These are phyloP conservation scores for Aeschynomene evenia DNA, from an alignment of 306 rosid species.

Conservation along the genomic window DNA sequence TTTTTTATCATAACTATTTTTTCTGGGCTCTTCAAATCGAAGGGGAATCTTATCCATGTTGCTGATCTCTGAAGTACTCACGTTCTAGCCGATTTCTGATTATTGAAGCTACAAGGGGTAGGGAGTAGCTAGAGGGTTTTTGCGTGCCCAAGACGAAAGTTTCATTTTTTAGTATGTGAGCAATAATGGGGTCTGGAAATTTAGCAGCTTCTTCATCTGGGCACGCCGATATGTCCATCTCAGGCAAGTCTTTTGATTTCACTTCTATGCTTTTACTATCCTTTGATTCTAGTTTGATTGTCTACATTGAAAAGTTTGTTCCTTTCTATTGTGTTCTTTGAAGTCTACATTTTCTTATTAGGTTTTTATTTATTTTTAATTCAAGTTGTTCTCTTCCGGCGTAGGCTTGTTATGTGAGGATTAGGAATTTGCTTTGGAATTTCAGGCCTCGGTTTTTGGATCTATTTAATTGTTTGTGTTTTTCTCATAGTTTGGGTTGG, in stretches of 20 bases:
- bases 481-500: slow-evolving; percentile 1
- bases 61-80: not conserved
- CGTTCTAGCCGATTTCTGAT: not conserved
- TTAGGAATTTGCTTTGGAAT: not conserved
- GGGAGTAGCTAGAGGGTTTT: not conserved
- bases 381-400: not conserved
- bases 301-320: not conserved
- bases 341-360: not conserved
- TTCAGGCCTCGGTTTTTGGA: slow-evolving; percentile 4
- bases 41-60: not conserved
- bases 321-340: not conserved
- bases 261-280: not conserved
- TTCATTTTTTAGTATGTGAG: slow-evolving; percentile 30
- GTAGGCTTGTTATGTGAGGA: not conserved
- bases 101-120: not conserved
- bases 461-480: slow-evolving; percentile 16
- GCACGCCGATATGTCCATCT: slow-evolving; percentile 29
- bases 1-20: not conserved
- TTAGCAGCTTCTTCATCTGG: slow-evolving; percentile 34
- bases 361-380: slow-evolving; percentile 2
- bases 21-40: not conserved
- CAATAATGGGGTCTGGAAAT: slow-evolving; percentile 36
- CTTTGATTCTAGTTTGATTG: not conserved
- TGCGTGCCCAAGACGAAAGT: not conserved
- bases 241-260: slow-evolving; percentile 36